These are phyloP conservation scores for Diaporthe nobilis DNA, from an alignment of 2,329 filamentous ascomycete genomes.

Conservation along the genomic window DNA sequence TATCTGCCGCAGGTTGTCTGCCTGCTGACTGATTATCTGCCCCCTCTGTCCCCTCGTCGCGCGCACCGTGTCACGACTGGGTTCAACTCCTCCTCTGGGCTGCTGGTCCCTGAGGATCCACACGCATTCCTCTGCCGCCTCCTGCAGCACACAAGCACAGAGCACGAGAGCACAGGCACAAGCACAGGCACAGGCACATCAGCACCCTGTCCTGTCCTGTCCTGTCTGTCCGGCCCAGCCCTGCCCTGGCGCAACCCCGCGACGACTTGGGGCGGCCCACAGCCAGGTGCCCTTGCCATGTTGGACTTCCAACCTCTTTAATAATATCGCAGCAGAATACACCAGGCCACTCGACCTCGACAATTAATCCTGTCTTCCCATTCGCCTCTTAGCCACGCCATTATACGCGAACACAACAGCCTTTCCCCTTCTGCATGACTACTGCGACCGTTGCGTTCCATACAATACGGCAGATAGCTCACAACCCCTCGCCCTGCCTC, in stretches of 20 bases:
- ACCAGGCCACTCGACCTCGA: slow-evolving; percentile 16
- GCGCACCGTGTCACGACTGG: neutral
- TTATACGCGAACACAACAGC: slow-evolving; percentile 1
- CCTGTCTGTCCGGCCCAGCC: neutral
- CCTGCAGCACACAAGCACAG: slow-evolving; percentile 14
- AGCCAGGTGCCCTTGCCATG: slow-evolving; percentile 33
- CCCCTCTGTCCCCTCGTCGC: neutral
- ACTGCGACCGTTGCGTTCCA: slow-evolving; percentile 41
- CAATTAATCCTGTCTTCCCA: neutral
- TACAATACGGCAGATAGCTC: slow-evolving; percentile 42
- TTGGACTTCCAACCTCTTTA: slow-evolving; percentile 33
- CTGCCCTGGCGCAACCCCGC: slow-evolving; percentile 24
- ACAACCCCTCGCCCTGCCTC: slow-evolving; percentile 37
- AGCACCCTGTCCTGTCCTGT: neutral
- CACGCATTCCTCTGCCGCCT: slow-evolving; percentile 15
- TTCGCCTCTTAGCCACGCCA: slow-evolving; percentile 14
- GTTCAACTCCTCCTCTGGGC: neutral
- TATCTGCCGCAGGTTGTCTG: neutral
- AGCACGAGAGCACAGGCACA: neutral
- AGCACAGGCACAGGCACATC: neutral
- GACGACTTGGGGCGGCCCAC: slow-evolving; percentile 11
- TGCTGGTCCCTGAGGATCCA: slow-evolving; percentile 20
- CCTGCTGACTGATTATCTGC: neutral
- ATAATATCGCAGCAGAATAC: slow-evolving; percentile 21
- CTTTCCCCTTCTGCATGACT: slow-evolving; percentile 36